Evolutionary conservation across 208 protist species (phyloP), one percentile per base, ranked within the genome.

Genomic region (Leishmania braziliensis): DNA sequence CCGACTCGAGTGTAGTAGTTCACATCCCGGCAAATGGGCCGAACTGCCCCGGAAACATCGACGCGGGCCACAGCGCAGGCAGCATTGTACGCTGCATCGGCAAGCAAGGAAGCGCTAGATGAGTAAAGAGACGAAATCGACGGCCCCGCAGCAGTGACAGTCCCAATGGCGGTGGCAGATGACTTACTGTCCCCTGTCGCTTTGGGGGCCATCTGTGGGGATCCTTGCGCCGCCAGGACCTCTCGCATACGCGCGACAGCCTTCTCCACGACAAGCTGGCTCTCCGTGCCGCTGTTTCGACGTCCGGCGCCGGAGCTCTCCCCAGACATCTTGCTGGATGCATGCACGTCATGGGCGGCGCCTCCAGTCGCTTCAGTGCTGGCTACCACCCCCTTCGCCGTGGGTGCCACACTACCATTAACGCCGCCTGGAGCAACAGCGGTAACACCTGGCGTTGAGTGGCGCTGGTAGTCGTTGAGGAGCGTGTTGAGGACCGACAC

Each of bases 1-100:
- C 79, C 79, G 2, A 89, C 78, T 36, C 85, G 88, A 5, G 79
- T 70, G 86, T 95, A 97, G 60, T 85, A 77, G n/a, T 95, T 80
- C 33, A 95, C 89, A 36, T 91, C 89, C 6, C 86, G 86, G 80
- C 95, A 95, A 43, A 89, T 75, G 36, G 78, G 72, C 20, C 80
- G 88, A n/a, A 33, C 23, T 1, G 75, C 71, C 8, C 90, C 89
- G 29, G 81, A 84, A 14, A 94, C 88, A 8, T 88, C 78, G 48
- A 95, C 79, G 5, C 56, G 63, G 29, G 85, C 78, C 9, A 56
- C 33, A 26, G 77, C 75, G 33, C 84, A 88, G 36, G 53, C 78
- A 3, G 20, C 23, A 20, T 56, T 36, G 66, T 91, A 92, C 9
- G 43, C 74, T 5, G 50, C 43, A 74, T 91, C 86, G 0, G 60